Percentiles rank a stretch among this genome's conserved stretches.
phyloP scores from a whole-genome alignment of 225 moss, liverwort and hornwort genomes.

The Takakia lepidozioides region DNA sequence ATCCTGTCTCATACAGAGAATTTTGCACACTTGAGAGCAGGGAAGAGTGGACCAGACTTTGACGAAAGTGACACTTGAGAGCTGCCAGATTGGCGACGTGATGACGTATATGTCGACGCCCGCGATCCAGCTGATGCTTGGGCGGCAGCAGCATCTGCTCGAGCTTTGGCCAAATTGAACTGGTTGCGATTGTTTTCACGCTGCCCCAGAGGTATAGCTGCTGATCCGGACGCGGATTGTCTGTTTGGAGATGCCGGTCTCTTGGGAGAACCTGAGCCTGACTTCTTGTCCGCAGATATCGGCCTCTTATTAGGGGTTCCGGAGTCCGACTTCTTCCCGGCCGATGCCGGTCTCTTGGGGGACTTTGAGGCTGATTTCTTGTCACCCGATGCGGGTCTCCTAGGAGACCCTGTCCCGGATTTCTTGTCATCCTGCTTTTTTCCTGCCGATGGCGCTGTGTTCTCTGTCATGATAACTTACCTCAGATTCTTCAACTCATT shows the following conservation, averaged over 20 bases:
- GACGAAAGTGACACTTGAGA: conserved; percentile 72
- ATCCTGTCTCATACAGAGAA: too few relatives aligned
- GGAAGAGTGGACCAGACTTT: conserved; percentile 21
- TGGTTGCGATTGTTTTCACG: conserved; percentile 51
- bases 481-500: too few relatives aligned
- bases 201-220: conserved; percentile 21
- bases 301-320: not conserved
- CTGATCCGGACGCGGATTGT: not conserved
- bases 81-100: conserved; percentile 70
- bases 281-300: too few relatives aligned
- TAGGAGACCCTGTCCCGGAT: conserved; percentile 1
- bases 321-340: conserved; percentile 7
- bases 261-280: too few relatives aligned
- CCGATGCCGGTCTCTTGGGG: conserved; percentile 12
- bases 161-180: conserved; percentile 83
- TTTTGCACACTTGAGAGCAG: not conserved
- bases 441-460: not conserved
- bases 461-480: conserved; percentile 33
- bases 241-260: conserved; percentile 4
- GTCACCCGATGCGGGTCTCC: conserved; percentile 2
- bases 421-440: conserved; percentile 7
- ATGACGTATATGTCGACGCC: conserved; percentile 66
- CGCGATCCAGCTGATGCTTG: conserved; percentile 36
- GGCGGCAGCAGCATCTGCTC: conserved; percentile 72
- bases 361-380: conserved; percentile 15